Evolutionary conservation across 73 alveolate genomes (phyloP).

Genomic region (Paramecium primaurelia): DNA sequence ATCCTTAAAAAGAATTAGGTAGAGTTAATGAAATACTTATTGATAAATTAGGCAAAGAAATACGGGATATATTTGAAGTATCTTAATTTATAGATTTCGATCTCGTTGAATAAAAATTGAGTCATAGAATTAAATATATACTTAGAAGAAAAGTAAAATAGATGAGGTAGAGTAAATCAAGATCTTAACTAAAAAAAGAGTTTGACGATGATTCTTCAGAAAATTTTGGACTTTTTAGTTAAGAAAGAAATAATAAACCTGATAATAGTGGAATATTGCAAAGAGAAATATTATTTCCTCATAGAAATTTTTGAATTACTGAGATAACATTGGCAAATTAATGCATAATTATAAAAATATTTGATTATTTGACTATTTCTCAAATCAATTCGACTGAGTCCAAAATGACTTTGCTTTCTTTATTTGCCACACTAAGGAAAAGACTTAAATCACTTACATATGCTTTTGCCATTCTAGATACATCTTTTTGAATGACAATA

Average conservation of each 20-base stretch:
- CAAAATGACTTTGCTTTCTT: slow-evolving; percentile 51
- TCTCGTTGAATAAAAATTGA: neutral
- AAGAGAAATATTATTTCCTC: slow-evolving; percentile 14
- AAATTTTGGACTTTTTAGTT: slow-evolving; percentile 1
- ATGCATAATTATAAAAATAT: neutral
- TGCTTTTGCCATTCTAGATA: slow-evolving; percentile 63
- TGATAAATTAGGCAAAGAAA: neutral
- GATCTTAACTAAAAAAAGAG: neutral
- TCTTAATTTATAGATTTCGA: slow-evolving; percentile 26
- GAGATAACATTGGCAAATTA: neutral
- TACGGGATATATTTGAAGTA: slow-evolving; percentile 7
- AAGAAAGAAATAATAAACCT: neutral
- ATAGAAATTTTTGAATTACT: neutral
- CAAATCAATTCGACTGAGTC: slow-evolving; percentile 56
- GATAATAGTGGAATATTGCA: neutral
- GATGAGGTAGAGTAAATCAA: neutral
- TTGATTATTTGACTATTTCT: neutral
- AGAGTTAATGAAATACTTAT: neutral
- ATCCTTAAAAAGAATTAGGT: neutral
- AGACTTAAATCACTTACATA: slow-evolving; percentile 60
- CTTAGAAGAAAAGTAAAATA: neutral
- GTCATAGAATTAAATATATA: neutral
- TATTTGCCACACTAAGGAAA: slow-evolving; percentile 51
- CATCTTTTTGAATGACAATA: slow-evolving; percentile 56
- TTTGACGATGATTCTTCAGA: slow-evolving; percentile 1